Percentiles rank a stretch among this genome's conserved stretches.
Conservation (phyloP, 1,284 basidiomycete genomes). For the Salmacisia buchloeana region DNA sequence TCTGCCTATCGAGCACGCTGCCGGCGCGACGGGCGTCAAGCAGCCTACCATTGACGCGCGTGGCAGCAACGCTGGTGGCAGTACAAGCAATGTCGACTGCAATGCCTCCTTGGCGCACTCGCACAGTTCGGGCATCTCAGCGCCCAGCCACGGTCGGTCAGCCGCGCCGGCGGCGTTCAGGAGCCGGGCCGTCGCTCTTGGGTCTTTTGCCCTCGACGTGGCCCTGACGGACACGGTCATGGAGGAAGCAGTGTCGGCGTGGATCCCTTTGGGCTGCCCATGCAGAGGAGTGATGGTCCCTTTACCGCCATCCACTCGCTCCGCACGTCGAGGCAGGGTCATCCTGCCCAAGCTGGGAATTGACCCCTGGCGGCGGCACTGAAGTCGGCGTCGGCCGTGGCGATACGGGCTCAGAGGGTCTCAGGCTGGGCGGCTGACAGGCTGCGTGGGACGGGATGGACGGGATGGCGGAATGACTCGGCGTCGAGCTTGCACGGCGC, state of each 20-base stretch:
- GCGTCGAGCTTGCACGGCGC: neutral
- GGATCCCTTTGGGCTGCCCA: constrained; percentile 1
- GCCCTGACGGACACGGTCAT: neutral
- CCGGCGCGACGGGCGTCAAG: neutral
- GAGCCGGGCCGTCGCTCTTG: neutral
- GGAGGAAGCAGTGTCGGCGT: neutral
- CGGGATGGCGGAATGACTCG: neutral
- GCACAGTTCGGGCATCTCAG: neutral
- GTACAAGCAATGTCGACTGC: too few species aligned
- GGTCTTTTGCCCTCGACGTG: neutral
- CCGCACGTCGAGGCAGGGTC: neutral
- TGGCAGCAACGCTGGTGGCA: neutral
- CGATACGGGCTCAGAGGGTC: neutral
- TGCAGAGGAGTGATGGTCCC: neutral
- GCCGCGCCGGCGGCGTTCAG: neutral
- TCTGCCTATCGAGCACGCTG: neutral
- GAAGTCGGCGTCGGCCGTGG: neutral
- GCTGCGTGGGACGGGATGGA: too few species aligned
- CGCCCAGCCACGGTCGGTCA: neutral
- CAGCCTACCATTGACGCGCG: neutral
- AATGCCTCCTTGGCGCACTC: neutral
- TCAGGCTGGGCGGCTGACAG: too few species aligned
- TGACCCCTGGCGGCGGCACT: neutral
- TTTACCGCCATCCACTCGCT: neutral
- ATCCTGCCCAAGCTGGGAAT: too few species aligned